phyloP scores from a whole-genome alignment of 306 rosid species.

The Quercus agrifolia region DNA sequence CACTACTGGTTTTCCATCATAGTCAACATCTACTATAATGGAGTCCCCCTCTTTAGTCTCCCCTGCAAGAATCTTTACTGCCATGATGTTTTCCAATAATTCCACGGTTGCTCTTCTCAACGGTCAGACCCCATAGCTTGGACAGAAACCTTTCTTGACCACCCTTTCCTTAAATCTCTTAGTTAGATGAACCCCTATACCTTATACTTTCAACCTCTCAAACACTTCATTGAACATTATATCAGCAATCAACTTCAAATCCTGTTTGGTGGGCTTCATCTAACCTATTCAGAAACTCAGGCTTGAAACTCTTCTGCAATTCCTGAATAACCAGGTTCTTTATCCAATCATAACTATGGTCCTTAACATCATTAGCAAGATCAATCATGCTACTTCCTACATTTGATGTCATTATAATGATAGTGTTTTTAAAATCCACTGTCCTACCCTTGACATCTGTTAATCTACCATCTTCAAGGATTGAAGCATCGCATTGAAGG shows the following conservation, averaged over 20 bases:
- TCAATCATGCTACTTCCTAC: conserved; percentile 93
- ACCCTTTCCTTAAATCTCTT: conserved; percentile 88
- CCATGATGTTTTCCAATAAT: conserved; percentile 96
- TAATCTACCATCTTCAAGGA: conserved; percentile 90
- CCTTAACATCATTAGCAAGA: conserved; percentile 85
- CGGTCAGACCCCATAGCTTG: conserved; percentile 94
- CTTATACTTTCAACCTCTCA: conserved; percentile 67
- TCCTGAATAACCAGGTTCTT: conserved; percentile 93
- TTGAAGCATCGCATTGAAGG: conserved; percentile 97
- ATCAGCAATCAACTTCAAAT: conserved; percentile 89
- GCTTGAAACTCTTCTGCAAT: conserved; percentile 81
- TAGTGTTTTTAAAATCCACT: conserved; percentile 91
- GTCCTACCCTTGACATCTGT: conserved; percentile 96
- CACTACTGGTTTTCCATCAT: conserved; percentile 55
- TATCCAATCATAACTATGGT: conserved; percentile 75
- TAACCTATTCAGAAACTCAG: conserved; percentile 84
- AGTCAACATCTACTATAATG: conserved; percentile 82
- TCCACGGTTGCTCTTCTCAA: conserved; percentile 92
- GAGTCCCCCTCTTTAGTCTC: conserved; percentile 93
- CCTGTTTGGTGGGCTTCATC: conserved; percentile 90
- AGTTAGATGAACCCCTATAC: conserved; percentile 82
- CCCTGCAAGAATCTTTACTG: conserved; percentile 92
- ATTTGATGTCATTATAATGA: conserved; percentile 90
- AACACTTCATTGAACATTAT: conserved; percentile 92
- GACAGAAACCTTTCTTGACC: conserved; percentile 87